Evolutionary conservation across 1,284 basidiomycete species (phyloP), one percentile per base, ranked within the genome.

Genomic region (Malassezia slooffiae): DNA sequence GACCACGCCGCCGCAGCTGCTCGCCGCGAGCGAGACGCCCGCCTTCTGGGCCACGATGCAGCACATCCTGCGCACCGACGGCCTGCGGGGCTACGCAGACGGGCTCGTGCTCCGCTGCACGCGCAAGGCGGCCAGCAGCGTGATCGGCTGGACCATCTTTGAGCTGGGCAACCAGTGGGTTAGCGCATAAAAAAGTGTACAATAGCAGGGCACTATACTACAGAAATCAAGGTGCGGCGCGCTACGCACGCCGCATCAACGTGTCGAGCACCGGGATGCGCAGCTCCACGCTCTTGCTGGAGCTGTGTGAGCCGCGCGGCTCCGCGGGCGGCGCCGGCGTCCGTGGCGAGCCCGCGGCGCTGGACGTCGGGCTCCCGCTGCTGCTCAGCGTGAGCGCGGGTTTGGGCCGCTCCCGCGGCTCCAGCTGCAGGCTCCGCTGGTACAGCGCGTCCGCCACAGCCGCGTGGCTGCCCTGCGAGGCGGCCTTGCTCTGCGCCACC

Each of bases 71-170:
- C 34, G 37, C 3, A 40, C 46, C 1, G 48, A 51, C 2, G 60
- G 56, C 3, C 34, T 48, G 8, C 43, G 48, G 9, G 61, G 58
- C 6, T 59, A 66, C 30, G 31, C 62, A 3, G 62, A 69, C 34
- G 66, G 66, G 3, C 38, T 69, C 9, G 60, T 60, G 7, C 39
- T 69, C 30, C 52, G 66, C 4, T 65, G 62, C 30, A 58, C 62
- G 3, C 38, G 66, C 16, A 69, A 69, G 39, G 66, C 62, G 3
- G 56, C 57, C 2, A 63, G 60, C 41, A 55, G 55, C 15, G 64
- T 65, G 8, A 69, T 69, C 24, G 66, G 58, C 0, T 69, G 66
- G 66, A 54, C 57, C 31, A 66, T 69, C 41, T 69, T 69, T 38
- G 66, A 69, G 28, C 23, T 45, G 5, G 41, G 41, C 8, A 22